phyloP scores from a whole-genome alignment of 352 stramenopile species.

The Phytopythium sindhum region DNA sequence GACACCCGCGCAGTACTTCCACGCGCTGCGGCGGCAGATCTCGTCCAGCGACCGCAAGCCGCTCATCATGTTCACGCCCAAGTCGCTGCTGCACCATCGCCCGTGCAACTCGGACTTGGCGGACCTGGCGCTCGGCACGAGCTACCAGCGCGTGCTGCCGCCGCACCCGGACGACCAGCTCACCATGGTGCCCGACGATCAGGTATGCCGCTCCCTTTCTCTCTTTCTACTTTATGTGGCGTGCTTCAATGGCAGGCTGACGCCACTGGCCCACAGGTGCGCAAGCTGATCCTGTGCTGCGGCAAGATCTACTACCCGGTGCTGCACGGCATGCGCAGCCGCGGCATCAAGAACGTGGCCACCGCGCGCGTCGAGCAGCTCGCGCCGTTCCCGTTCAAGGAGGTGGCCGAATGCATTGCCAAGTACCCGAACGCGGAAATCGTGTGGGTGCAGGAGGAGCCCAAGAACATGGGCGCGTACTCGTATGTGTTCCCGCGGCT shows the following conservation, averaged over 20 bases:
- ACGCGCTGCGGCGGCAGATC: conserved; percentile 90
- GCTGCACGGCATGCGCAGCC: conserved; percentile 51
- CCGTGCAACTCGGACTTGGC: conserved; percentile 73
- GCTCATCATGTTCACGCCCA: conserved; percentile 77
- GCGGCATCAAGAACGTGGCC: conserved; percentile 58
- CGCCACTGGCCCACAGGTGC: conserved; percentile 32
- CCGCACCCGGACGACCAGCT: conserved; percentile 66
- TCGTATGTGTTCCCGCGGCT: conserved; percentile 91
- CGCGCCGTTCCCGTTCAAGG: conserved; percentile 97
- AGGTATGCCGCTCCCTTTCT: conserved; percentile 33
- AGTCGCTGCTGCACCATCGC: conserved; percentile 81
- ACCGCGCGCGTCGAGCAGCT: conserved; percentile 81
- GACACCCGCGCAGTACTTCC: conserved; percentile 96
- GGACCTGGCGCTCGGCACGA: conserved; percentile 54
- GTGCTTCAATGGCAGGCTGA: neutral
- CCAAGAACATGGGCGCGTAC: conserved; percentile 98
- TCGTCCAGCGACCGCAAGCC: conserved; percentile 71
- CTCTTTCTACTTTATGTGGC: neutral
- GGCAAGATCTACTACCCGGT: conserved; percentile 87
- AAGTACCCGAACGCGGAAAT: conserved; percentile 95
- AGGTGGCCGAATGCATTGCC: conserved; percentile 87
- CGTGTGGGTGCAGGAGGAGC: conserved; percentile 98
- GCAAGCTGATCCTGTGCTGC: conserved; percentile 75
- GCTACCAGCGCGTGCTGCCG: conserved; percentile 69
- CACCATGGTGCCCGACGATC: conserved; percentile 58